Evolutionary conservation across 225 moss, liverwort and hornwort genomes (phyloP).

Genomic region (Pleurozium schreberi): DNA sequence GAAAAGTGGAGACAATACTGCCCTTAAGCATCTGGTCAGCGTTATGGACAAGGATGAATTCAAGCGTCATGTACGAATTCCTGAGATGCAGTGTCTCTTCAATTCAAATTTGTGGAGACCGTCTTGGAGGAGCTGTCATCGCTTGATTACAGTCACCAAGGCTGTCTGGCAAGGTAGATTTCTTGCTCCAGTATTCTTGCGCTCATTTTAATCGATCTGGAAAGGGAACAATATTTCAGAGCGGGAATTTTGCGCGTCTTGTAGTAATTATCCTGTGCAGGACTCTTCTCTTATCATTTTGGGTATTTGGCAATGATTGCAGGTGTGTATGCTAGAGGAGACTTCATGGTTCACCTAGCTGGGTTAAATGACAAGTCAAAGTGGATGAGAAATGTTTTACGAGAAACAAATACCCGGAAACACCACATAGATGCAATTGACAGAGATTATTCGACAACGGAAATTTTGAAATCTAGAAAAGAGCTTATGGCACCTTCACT

Average conservation of each 20-base stretch:
- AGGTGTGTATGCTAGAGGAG: conserved; percentile 95
- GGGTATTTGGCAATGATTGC: neutral
- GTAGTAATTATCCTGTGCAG: neutral
- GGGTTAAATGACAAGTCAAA: conserved; percentile 88
- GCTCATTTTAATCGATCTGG: neutral
- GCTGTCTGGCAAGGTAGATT: conserved; percentile 77
- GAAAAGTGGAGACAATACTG: conserved; percentile 93
- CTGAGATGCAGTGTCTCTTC: conserved; percentile 92
- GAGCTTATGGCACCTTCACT: conserved; percentile 14
- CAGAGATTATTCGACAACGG: neutral
- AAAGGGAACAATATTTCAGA: neutral
- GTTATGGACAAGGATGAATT: conserved; percentile 71
- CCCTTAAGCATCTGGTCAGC: conserved; percentile 62
- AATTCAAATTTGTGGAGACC: conserved; percentile 98
- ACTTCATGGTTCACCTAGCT: conserved; percentile 97
- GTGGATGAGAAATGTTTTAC: conserved; percentile 65
- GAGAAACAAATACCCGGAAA: conserved; percentile 12
- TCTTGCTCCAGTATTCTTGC: neutral
- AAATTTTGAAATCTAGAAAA: conserved; percentile 15
- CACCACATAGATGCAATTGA: neutral
- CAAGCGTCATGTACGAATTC: conserved; percentile 70
- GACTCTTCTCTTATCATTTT: neutral
- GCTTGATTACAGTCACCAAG: conserved; percentile 56
- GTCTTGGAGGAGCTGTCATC: conserved; percentile 76
- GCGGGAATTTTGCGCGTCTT: neutral